These are phyloP conservation scores for Austroboletus rostrupii DNA, from an alignment of 1,284 basidiomycete species.

Conservation along the genomic window DNA sequence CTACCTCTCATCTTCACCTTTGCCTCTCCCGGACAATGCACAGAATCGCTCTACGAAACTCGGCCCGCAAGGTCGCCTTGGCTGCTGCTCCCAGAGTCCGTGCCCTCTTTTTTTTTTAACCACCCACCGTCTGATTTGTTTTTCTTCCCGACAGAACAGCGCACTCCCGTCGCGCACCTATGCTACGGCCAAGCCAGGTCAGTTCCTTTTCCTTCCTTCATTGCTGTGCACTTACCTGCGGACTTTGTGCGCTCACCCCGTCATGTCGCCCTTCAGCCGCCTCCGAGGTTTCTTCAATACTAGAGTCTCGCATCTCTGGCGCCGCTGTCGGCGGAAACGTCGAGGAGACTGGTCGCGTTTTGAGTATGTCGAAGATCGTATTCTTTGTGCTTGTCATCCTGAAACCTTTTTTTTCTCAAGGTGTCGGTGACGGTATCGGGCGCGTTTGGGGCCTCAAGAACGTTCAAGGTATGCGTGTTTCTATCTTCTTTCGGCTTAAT, in stretches of 20 bases:
- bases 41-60: slow-evolving; percentile 83
- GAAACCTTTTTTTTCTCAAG: slow-evolving; percentile 39
- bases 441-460: slow-evolving; percentile 94
- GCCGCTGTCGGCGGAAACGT: slow-evolving; percentile 88
- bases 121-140: slow-evolving; percentile 18
- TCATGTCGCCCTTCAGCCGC: slow-evolving; percentile 67
- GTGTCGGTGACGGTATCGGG: slow-evolving; percentile 99
- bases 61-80: slow-evolving; percentile 70
- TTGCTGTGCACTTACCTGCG: slow-evolving; percentile 3
- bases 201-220: slow-evolving; percentile 30
- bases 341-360: slow-evolving; percentile 97
- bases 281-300: slow-evolving; percentile 98
- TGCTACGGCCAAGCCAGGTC: slow-evolving; percentile 97
- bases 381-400: slow-evolving; percentile 1
- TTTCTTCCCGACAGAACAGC: slow-evolving; percentile 43
- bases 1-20: slow-evolving; percentile 40
- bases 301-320: slow-evolving; percentile 97
- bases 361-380: slow-evolving; percentile 62
- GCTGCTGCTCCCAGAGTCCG: slow-evolving; percentile 62
- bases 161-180: slow-evolving; percentile 73
- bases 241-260: neutral
- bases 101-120: slow-evolving; percentile 14
- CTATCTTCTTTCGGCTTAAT: slow-evolving; percentile 5
- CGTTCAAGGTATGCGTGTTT: slow-evolving; percentile 71
- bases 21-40: slow-evolving; percentile 66